These are phyloP conservation scores for Penicillium nucicola DNA, from an alignment of 495 filamentous ascomycete species.

Conservation along the genomic window DNA sequence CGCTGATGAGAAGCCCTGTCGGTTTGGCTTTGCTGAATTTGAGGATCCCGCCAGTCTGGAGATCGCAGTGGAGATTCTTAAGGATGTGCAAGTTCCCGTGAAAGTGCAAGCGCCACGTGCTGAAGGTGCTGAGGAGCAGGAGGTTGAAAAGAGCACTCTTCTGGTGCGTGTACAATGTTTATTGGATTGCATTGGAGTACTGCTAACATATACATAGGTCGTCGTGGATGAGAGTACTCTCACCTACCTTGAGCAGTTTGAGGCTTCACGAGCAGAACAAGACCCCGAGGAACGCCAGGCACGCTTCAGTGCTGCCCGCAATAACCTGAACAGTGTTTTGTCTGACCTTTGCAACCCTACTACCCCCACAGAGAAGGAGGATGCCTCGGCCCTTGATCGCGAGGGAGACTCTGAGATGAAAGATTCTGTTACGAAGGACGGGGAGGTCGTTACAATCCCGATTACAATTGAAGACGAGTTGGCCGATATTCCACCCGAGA, in stretches of 20 bases:
- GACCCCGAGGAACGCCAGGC: constrained; percentile 62
- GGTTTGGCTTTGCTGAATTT: constrained; percentile 96
- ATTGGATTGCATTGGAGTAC: background rate
- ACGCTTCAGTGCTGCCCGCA: constrained; percentile 65
- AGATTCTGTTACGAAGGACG: constrained; percentile 55
- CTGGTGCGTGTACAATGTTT: constrained; percentile 42
- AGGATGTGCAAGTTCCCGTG: constrained; percentile 79
- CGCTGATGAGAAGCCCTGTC: constrained; percentile 77
- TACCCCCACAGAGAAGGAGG: constrained; percentile 47
- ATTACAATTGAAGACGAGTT: constrained; percentile 90
- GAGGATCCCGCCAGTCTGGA: constrained; percentile 87
- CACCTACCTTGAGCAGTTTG: constrained; percentile 79
- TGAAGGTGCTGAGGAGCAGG: constrained; percentile 51
- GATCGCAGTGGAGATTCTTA: constrained; percentile 81
- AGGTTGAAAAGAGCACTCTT: constrained; percentile 66
- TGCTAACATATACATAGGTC: constrained; percentile 43
- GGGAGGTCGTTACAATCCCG: constrained; percentile 86
- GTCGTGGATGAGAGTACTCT: constrained; percentile 77
- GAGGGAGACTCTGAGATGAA: constrained; percentile 73
- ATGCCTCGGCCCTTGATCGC: constrained; percentile 45
- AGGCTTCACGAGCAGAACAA: constrained; percentile 61
- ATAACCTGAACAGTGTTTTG: constrained; percentile 61
- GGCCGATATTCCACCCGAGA: constrained; percentile 91
- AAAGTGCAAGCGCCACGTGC: constrained; percentile 58
- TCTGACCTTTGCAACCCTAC: constrained; percentile 69